Base-by-base conservation (phyloP, 2,329 filamentous ascomycete species). In the Colletotrichum chrysophilum region DNA sequence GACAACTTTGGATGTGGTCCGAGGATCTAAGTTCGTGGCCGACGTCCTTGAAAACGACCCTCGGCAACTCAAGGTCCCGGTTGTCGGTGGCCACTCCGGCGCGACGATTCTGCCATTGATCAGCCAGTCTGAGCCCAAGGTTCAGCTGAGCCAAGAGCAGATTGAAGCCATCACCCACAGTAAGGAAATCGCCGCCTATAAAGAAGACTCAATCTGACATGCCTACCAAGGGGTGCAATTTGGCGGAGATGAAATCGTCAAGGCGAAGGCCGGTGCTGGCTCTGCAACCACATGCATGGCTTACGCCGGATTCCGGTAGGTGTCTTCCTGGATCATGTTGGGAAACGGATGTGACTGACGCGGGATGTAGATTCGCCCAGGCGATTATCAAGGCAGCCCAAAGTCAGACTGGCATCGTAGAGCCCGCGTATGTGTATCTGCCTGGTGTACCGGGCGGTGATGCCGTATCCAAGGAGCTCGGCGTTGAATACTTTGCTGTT, bases 271-370 rank as follows among this genome's bases (percentile, higher is more conserved):
- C 81, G 94, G 94, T 86, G 93, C 93, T 81, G 94, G 94, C 80
- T 96, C 94, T 78, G 94, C 94, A 81, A 96, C 94, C 76, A 93
- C 96, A 79, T 96, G 94, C 86, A 96, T 96, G 94, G 94, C 94
- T 80, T 95, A 78, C 34, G 76, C 93, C 77, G 93, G 93, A 79
- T 83, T 82, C 66, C 81, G 83, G 61, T 73, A 8, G 72, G 74
- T 61, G 7, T 18, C 18, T 58, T 18, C 14, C 10, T 18, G 7
- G 5, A 7, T 24, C 34, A 21, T 24, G 2, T 21, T 16, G 10
- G 14, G 2, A 10, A 14, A 13, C 9, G 6, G 28, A 58, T 18
- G 26, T 28, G 26, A 58, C 24, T 58, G 7, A 58, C 24, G 3
- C 55, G 12, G 24, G 21, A 10, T 9, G 18, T 4, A 70, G 74